phyloP scores from a whole-genome alignment of 345 rosid genomes.

The Hibiscus syriacus region DNA sequence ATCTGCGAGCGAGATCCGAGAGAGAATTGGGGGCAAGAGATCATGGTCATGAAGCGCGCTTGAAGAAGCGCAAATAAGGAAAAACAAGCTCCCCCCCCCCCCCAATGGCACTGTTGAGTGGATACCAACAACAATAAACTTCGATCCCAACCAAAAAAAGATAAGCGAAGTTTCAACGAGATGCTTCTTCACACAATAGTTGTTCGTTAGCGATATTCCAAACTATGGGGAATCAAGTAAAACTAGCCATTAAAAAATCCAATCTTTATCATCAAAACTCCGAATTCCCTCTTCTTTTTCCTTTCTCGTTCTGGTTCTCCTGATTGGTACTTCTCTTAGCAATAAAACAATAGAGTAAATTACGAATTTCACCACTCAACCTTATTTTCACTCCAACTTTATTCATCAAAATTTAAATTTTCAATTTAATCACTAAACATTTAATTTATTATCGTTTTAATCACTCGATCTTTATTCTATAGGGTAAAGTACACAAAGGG shows the following conservation, averaged over 20 bases:
- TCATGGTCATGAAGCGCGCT: slow-evolving; percentile 14
- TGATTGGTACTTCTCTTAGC: slow-evolving; percentile 16
- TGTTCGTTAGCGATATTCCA: slow-evolving; percentile 6
- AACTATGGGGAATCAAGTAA: not conserved
- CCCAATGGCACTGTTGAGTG: not conserved
- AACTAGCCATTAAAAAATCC: slow-evolving; percentile 16
- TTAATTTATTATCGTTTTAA: too few relatives aligned
- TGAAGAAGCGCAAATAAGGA: slow-evolving; percentile 24
- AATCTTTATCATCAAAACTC: not conserved
- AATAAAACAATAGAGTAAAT: slow-evolving; percentile 24
- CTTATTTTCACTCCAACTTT: too few relatives aligned
- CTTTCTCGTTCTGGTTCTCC: not conserved
- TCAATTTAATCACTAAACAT: too few relatives aligned
- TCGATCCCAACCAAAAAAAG: slow-evolving; percentile 41
- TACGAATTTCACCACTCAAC: too few relatives aligned
- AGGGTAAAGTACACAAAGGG: too few relatives aligned
- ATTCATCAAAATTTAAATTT: too few relatives aligned
- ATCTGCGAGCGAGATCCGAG: slow-evolving; percentile 53
- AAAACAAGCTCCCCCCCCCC: slow-evolving; percentile 15
- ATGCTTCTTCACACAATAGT: slow-evolving; percentile 5
- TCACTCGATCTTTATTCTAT: too few relatives aligned
- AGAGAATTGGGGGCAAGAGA: slow-evolving; percentile 28
- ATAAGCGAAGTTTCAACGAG: slow-evolving; percentile 31
- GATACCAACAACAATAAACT: slow-evolving; percentile 18
- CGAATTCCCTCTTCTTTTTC: not conserved